Conservation (phyloP, 192 early-diverging fungal species). For the Obelidium mucronatum region DNA sequence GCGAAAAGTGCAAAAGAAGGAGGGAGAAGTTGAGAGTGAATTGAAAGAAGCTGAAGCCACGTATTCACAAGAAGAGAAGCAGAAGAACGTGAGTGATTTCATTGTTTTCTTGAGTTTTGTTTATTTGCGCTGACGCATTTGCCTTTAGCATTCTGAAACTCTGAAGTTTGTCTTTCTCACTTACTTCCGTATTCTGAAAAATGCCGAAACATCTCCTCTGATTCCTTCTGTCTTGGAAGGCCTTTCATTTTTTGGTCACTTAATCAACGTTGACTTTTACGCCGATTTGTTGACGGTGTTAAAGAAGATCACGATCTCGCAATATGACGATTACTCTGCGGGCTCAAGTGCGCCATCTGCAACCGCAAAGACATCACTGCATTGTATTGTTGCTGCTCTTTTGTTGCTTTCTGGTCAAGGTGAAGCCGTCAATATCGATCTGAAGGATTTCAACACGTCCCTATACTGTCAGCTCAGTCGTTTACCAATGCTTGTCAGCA, state of each 20-base stretch:
- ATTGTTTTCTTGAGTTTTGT: slow-evolving; percentile 10
- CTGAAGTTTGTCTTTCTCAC: slow-evolving; percentile 93
- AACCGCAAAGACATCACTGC: slow-evolving; percentile 75
- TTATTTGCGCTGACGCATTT: neutral
- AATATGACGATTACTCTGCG: slow-evolving; percentile 60
- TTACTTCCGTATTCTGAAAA: slow-evolving; percentile 95
- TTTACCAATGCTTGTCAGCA: slow-evolving; percentile 54
- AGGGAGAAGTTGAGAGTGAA: slow-evolving; percentile 76
- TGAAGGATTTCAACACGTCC: slow-evolving; percentile 89
- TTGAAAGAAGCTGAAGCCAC: slow-evolving; percentile 92
- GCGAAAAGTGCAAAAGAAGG: slow-evolving; percentile 76
- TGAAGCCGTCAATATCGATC: slow-evolving; percentile 90
- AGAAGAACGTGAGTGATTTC: slow-evolving; percentile 61
- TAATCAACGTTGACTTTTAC: slow-evolving; percentile 97
- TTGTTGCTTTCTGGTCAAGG: slow-evolving; percentile 89
- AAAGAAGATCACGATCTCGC: slow-evolving; percentile 77
- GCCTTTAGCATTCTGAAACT: slow-evolving; percentile 82
- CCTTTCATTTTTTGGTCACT: slow-evolving; percentile 81
- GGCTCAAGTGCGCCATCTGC: slow-evolving; percentile 44
- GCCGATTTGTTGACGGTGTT: slow-evolving; percentile 85
- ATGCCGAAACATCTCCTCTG: slow-evolving; percentile 73
- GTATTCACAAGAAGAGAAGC: slow-evolving; percentile 82
- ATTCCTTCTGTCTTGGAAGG: slow-evolving; percentile 82
- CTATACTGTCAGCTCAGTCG: slow-evolving; percentile 83
- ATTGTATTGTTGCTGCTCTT: slow-evolving; percentile 90